Conservation (phyloP, 1,284 basidiomycete genomes). For the Ustilago bromivora region DNA sequence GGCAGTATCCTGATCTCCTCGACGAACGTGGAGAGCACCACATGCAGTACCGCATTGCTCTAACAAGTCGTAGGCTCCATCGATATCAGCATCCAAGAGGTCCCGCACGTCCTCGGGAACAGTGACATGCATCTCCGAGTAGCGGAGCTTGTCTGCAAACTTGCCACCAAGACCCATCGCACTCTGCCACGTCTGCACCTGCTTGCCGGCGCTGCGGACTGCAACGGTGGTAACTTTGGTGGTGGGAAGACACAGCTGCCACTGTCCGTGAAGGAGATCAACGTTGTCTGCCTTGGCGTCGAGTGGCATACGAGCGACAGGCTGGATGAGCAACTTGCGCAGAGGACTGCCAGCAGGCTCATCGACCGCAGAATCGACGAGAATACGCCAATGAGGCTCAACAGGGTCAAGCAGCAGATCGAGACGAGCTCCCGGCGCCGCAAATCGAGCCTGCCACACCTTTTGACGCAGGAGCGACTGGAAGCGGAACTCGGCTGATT, state of each 20-base stretch:
- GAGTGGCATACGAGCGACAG: conserved; percentile 80
- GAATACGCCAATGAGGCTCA: conserved; percentile 84
- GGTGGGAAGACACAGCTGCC: conserved; percentile 85
- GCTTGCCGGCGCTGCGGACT: conserved; percentile 78
- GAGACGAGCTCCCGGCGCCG: conserved; percentile 78
- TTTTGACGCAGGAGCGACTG: conserved; percentile 75
- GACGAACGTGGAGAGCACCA: conserved; percentile 82
- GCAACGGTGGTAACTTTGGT: conserved; percentile 74
- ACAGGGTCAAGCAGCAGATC: conserved; percentile 82
- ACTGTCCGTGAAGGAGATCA: conserved; percentile 77
- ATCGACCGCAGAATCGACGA: conserved; percentile 76
- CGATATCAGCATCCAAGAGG: conserved; percentile 82
- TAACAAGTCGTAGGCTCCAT: conserved; percentile 82
- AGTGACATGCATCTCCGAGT: conserved; percentile 77
- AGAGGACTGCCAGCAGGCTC: conserved; percentile 85
- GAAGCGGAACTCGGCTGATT: conserved; percentile 68
- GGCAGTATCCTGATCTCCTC: conserved; percentile 72
- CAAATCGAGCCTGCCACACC: conserved; percentile 85
- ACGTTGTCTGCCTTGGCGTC: conserved; percentile 53
- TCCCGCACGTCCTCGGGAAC: conserved; percentile 73
- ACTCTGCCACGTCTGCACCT: conserved; percentile 86
- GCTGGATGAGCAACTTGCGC: conserved; percentile 79
- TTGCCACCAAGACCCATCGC: conserved; percentile 81
- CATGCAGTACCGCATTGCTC: conserved; percentile 91
- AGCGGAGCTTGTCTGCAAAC: conserved; percentile 78